Evolutionary conservation across 2,329 filamentous ascomycete genomes (phyloP), one percentile per base, ranked within the genome.

Genomic region (Nannizzia gypsea): DNA sequence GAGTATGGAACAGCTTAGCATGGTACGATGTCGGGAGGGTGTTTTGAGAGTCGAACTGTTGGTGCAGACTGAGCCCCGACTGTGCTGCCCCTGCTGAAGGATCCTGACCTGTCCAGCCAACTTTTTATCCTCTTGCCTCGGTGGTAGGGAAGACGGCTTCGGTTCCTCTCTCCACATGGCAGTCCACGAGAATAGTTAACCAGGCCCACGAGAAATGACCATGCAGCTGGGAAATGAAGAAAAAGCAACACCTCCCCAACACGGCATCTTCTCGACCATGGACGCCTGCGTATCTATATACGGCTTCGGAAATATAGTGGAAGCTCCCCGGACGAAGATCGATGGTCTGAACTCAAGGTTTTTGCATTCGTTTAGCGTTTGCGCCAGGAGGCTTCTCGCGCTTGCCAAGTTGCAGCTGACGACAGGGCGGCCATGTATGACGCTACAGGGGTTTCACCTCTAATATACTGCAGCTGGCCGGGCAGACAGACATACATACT

Each of bases 371-470:
- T 28, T 52, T 52, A 52, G 13, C 44, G 9, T 52, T 52, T 31
- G n/a, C 40, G 13, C 20, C 36, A 31, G 26, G 31, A 46, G 31
- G 28, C 34, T 44, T 40, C 38, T 26, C 31, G 31, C 34, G 38
- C 22, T 44, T 44, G 56, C 34, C 28, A 40, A 17, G 56, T 36
- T 24, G 31, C 34, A 58, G 36, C 38, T 58, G 56, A 58, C 56
- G 56, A 58, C 56, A 58, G 31, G 56, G 8, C 36, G n/a, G 15
- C 56, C 56, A 31, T 58, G 40, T 44, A 58, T 58, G 56, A 40
- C 56, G 56, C 36, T 38, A 40, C 54, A 58, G 24, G 56, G 56
- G 24, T 17, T 36, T 36, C 31, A 34, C 11, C 31, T 11, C 8
- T 34, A 9, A 34, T 11, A 34, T 34, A 34, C 31, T 36, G 3